Conservation (phyloP, 1,284 basidiomycete genomes). For the Abortiporus biennis region DNA sequence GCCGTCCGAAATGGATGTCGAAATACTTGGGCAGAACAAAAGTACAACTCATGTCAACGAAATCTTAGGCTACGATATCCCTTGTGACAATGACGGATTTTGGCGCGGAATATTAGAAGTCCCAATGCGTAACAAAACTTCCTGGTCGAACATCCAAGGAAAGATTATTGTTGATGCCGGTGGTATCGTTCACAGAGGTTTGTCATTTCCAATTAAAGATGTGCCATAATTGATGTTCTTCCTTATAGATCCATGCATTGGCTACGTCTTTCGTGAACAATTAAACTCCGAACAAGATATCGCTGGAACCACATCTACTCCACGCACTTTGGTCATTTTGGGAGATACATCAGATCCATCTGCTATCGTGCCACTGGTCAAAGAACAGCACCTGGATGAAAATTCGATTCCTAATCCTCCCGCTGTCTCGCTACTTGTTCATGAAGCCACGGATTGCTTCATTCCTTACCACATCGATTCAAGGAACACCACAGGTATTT, state of each 20-base stretch:
- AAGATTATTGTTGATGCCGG: slow-evolving; percentile 69
- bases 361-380: slow-evolving; percentile 48
- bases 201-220: slow-evolving; percentile 13
- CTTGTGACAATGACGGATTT: slow-evolving; percentile 57
- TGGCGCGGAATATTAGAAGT: slow-evolving; percentile 55
- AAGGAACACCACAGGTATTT: slow-evolving; percentile 29
- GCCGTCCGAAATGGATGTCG: no score
- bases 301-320: slow-evolving; percentile 32
- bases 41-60: slow-evolving; percentile 64
- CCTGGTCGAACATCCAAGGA: slow-evolving; percentile 27
- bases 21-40: no score
- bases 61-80: slow-evolving; percentile 58
- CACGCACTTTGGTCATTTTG: slow-evolving; percentile 44
- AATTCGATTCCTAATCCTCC: background rate
- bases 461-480: slow-evolving; percentile 55
- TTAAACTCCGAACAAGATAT: slow-evolving; percentile 26
- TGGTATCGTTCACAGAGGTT: slow-evolving; percentile 78
- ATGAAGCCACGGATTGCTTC: slow-evolving; percentile 83
- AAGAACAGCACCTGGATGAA: slow-evolving; percentile 6
- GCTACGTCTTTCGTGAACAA: slow-evolving; percentile 72
- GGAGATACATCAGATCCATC: slow-evolving; percentile 68
- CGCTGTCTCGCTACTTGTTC: slow-evolving; percentile 45
- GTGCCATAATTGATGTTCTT: slow-evolving; percentile 6
- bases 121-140: no score
- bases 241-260: slow-evolving; percentile 70